Percentiles rank a stretch among this genome's conserved stretches.
Conservation (phyloP, 2,329 filamentous ascomycete genomes). For the Verticillium nubilum region DNA sequence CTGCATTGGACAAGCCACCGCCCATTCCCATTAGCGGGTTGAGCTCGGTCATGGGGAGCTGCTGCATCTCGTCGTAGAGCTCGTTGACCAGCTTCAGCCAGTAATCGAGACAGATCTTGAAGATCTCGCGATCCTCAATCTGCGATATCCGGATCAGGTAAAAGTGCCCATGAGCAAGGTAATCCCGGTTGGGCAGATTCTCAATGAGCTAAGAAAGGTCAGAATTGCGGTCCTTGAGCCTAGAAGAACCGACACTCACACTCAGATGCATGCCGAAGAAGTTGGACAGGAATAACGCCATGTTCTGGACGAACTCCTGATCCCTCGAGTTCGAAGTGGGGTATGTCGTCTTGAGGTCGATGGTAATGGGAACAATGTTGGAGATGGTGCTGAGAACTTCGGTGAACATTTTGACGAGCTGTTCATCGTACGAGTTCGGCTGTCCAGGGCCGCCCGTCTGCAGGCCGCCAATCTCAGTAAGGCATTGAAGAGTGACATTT, state of each 20-base stretch:
- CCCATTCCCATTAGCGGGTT: slow-evolving; percentile 84
- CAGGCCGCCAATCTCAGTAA: slow-evolving; percentile 94
- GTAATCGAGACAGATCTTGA: slow-evolving; percentile 99
- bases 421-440: slow-evolving; percentile 79
- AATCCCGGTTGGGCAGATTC: slow-evolving; percentile 91
- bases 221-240: slow-evolving; percentile 14
- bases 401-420: slow-evolving; percentile 97
- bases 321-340: slow-evolving; percentile 86
- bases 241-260: slow-evolving; percentile 39
- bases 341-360: slow-evolving; percentile 90
- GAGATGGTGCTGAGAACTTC: slow-evolving; percentile 90
- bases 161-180: slow-evolving; percentile 91
- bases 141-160: slow-evolving; percentile 98
- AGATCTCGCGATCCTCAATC: slow-evolving; percentile 97
- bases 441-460: slow-evolving; percentile 70
- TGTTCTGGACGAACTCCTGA: slow-evolving; percentile 95
- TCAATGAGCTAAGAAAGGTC: slow-evolving; percentile 66
- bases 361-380: slow-evolving; percentile 82
- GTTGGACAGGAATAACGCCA: slow-evolving; percentile 93
- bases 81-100: slow-evolving; percentile 98
- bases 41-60: slow-evolving; percentile 85
- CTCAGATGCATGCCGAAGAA: slow-evolving; percentile 93
- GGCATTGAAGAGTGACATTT: slow-evolving; percentile 91
- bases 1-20: slow-evolving; percentile 65
- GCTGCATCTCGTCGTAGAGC: slow-evolving; percentile 98